Conservation (phyloP, 495 filamentous ascomycete species). For the Melanomma pulvis-pyrius region DNA sequence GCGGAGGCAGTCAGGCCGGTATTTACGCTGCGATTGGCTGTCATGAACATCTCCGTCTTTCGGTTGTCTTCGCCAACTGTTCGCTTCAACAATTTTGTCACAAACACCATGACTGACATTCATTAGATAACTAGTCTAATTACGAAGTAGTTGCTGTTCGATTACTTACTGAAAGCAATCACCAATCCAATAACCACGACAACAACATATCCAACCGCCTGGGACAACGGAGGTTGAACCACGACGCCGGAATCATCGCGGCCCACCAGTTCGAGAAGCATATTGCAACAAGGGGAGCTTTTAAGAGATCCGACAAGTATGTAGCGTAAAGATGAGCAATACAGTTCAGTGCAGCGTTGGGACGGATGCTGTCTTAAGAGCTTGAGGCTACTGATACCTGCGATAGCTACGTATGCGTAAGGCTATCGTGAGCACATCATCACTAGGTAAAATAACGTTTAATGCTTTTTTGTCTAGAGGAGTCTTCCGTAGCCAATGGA, state of each 20-base stretch:
- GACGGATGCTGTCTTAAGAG: no score
- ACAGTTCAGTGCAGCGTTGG: not conserved
- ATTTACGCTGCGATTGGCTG: slow-evolving; percentile 53
- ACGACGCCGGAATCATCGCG: slow-evolving; percentile 9
- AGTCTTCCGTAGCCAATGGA: no score
- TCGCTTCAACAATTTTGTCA: slow-evolving; percentile 19
- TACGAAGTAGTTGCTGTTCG: not conserved
- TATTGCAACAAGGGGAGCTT: not conserved
- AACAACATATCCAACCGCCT: slow-evolving; percentile 27
- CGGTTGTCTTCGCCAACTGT: slow-evolving; percentile 49
- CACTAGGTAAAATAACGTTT: no score
- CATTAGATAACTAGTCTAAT: not conserved
- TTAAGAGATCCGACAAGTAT: not conserved
- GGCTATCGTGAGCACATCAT: no score
- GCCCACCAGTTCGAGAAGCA: not conserved
- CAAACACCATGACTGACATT: slow-evolving; percentile 16
- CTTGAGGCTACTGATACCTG: no score
- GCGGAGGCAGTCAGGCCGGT: slow-evolving; percentile 56
- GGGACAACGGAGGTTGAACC: slow-evolving; percentile 25
- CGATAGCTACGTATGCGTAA: no score
- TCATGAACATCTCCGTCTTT: slow-evolving; percentile 59
- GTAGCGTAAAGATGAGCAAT: not conserved
- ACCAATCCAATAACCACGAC: slow-evolving; percentile 28
- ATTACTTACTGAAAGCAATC: slow-evolving; percentile 18
- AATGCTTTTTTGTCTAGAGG: no score